These are phyloP conservation scores for Drechslerella dactyloides DNA, from an alignment of 2,329 filamentous ascomycete species.

Conservation along the genomic window DNA sequence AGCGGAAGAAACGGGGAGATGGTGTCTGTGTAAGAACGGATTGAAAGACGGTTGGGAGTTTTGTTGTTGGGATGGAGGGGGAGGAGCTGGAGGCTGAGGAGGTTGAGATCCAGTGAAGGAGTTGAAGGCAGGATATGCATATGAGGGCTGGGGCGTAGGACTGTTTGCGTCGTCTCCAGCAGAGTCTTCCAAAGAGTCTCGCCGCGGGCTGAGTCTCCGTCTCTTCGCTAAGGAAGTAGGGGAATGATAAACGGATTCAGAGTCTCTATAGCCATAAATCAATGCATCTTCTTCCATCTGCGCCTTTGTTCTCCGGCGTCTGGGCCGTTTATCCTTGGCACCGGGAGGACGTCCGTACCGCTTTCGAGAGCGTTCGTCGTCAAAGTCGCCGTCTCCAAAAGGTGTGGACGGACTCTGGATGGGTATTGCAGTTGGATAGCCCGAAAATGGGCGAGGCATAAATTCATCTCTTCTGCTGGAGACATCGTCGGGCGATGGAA, in stretches of 20 bases:
- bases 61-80: conserved; percentile 24
- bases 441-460: conserved; percentile 36
- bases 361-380: conserved; percentile 47
- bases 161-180: conserved; percentile 38
- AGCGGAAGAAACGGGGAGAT: conserved; percentile 33
- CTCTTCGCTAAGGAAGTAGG: conserved; percentile 43
- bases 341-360: conserved; percentile 46
- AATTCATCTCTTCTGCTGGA: conserved; percentile 46
- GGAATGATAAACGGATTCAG: conserved; percentile 47
- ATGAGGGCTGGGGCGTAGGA: conserved; percentile 41
- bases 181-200: conserved; percentile 44
- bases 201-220: conserved; percentile 35
- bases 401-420: conserved; percentile 20
- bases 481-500: conserved; percentile 42
- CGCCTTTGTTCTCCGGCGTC: conserved; percentile 47
- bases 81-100: conserved; percentile 8
- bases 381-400: conserved; percentile 37
- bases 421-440: conserved; percentile 24
- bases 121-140: conserved; percentile 40
- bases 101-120: conserved; percentile 25
- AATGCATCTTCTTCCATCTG: conserved; percentile 51
- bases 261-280: conserved; percentile 45
- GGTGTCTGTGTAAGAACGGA: conserved; percentile 46
- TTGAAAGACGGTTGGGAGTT: conserved; percentile 43
- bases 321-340: conserved; percentile 47